Conservation (phyloP, 495 filamentous ascomycete species). For the Daldinia caldariorum region DNA sequence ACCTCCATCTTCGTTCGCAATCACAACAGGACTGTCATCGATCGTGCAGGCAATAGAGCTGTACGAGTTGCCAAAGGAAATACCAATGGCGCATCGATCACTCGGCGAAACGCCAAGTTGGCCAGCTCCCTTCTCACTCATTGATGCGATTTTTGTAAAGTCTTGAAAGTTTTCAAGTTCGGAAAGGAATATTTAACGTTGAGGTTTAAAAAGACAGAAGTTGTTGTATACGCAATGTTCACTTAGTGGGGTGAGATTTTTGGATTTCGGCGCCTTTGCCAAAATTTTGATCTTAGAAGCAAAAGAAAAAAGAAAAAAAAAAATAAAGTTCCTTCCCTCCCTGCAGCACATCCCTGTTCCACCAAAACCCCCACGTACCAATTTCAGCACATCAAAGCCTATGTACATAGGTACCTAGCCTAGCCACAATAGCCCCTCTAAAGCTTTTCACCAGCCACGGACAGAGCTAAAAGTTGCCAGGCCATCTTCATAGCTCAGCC, state of each 20-base stretch:
- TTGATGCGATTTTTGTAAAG: constrained; percentile 34
- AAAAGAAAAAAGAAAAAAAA: constrained; percentile 25
- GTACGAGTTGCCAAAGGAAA: constrained; percentile 97
- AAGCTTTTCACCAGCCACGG: constrained; percentile 23
- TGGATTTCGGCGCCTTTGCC: constrained; percentile 13
- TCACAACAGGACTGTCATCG: constrained; percentile 95
- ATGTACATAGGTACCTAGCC: too few species aligned
- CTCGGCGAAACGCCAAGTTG: constrained; percentile 59
- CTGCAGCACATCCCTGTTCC: constrained; percentile 21
- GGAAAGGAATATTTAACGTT: neutral
- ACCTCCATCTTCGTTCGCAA: constrained; percentile 99
- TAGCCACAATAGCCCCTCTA: constrained; percentile 47
- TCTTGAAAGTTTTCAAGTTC: neutral
- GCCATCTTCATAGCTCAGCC: constrained; percentile 1
- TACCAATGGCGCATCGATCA: constrained; percentile 85
- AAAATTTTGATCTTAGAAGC: constrained; percentile 39
- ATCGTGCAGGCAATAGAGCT: constrained; percentile 93
- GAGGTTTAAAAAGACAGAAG: neutral
- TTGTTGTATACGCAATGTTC: neutral
- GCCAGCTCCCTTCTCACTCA: constrained; percentile 51
- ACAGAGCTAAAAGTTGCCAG: constrained; percentile 8
- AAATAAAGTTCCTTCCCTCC: constrained; percentile 4
- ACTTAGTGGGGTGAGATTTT: neutral
- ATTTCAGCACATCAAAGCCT: neutral
- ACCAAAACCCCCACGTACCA: constrained; percentile 14